phyloP scores from a whole-genome alignment of 306 rosid genomes.

The Mucuna pruriens region DNA sequence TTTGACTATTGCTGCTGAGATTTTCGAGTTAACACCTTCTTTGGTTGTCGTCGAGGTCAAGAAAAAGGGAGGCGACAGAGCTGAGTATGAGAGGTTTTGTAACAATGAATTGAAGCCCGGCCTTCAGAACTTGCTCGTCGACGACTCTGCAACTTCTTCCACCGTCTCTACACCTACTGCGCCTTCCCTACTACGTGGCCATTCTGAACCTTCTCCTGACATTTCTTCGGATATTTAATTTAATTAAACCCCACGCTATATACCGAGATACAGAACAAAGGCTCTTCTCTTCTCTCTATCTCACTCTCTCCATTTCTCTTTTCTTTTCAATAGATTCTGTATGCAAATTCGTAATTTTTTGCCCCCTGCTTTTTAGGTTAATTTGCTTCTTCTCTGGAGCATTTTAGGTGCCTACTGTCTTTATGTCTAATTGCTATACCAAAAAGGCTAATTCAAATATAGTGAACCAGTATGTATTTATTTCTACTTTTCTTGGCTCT shows the following conservation, averaged over 20 bases:
- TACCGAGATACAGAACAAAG: conserved; percentile 29
- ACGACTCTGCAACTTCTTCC: conserved; percentile 57
- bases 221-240: conserved; percentile 12
- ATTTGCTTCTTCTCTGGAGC: conserved; percentile 44
- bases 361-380: conserved; percentile 42
- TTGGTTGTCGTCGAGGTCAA: conserved; percentile 88
- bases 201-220: conserved; percentile 29
- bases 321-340: conserved; percentile 36
- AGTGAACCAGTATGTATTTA: conserved; percentile 39
- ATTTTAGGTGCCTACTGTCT: conserved; percentile 36
- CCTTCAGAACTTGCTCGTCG: conserved; percentile 61
- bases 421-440: conserved; percentile 44
- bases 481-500: conserved; percentile 14
- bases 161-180: conserved; percentile 38
- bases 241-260: not conserved
- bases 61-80: conserved; percentile 86
- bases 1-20: conserved; percentile 82
- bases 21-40: conserved; percentile 78
- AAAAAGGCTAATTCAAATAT: conserved; percentile 46
- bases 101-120: conserved; percentile 69
- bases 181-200: conserved; percentile 30
- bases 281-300: conserved; percentile 16
- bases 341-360: conserved; percentile 42
- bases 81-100: conserved; percentile 76
- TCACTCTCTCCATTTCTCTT: not conserved